Base-by-base conservation (phyloP, 208 protist genomes). In the Novymonas esmeraldas region DNA sequence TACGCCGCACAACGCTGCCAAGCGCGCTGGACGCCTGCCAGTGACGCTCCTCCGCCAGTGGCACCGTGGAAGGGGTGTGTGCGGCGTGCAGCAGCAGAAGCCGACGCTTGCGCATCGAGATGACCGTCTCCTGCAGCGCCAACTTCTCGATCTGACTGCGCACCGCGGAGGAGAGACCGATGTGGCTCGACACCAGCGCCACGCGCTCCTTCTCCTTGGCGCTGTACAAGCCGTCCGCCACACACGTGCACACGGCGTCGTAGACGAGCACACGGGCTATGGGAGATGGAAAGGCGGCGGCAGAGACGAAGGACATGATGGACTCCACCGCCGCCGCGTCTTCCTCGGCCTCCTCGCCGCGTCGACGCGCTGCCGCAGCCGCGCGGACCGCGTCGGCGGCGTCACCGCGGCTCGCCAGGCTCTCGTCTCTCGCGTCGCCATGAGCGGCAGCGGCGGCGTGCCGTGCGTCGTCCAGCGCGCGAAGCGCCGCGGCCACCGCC, bases 131-230 rank as follows among this genome's bases (percentile, higher is more conserved):
- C 48, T 87, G 79, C 39, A 84, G 68, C 10, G 76, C 84, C 13
- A 88, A 48, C 34, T 76, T 78, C 44, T 94, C 87, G 66, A 94
- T 87, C n/a, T 78, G 74, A 20, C 86, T 75, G 11, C 79, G 83
- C 46, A 85, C 84, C 4, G 76, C 76, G 6, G 83, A 72, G 7
- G 84, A 82, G 20, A 94, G 70, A 7, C 87, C 82, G 16, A 87
- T 71, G 61, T 86, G 83, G 13, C 67, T 79, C 14, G 82, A 82
- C 18, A 94, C 78, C 16, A 79, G 55, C 4, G 77, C 74, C 11
- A 94, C 84, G 5, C 82, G 63, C 28, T 85, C 73, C 38, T 78
- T 75, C 61, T 90, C 78, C 26, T 65, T 75, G 13, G 67, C 64
- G 39, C 70, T 77, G 71, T 91, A 90, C 13, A 82, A 20, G n/a